Evolutionary conservation across 1,139 yeast species (phyloP).

Genomic region (Hyphopichia burtonii): DNA sequence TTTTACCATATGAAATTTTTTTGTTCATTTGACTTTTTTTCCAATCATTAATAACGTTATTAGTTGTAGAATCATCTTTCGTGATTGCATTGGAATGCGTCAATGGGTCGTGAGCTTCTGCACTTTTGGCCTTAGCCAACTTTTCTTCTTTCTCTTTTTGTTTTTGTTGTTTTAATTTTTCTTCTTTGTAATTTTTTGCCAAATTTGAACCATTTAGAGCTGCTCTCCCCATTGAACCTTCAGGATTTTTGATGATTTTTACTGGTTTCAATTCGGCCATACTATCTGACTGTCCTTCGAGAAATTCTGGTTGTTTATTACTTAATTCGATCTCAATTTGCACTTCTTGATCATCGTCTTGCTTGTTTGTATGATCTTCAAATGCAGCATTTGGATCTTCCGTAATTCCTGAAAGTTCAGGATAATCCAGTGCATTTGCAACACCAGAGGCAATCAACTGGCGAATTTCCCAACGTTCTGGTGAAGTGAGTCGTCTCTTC

Average conservation of each 20-base stretch:
- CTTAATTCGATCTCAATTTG: slow-evolving; percentile 73
- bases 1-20: slow-evolving; percentile 52
- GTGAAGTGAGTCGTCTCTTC: slow-evolving; percentile 64
- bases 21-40: slow-evolving; percentile 41
- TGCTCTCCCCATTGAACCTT: slow-evolving; percentile 74
- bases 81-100: slow-evolving; percentile 7
- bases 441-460: slow-evolving; percentile 84
- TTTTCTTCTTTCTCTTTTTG: slow-evolving; percentile 39
- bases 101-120: slow-evolving; percentile 45
- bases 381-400: slow-evolving; percentile 46
- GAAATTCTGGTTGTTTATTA: slow-evolving; percentile 68
- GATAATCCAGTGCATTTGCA: slow-evolving; percentile 65
- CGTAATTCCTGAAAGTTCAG: slow-evolving; percentile 48
- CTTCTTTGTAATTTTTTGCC: slow-evolving; percentile 65
- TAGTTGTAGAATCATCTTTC: slow-evolving; percentile 11
- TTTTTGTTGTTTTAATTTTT: slow-evolving; percentile 48
- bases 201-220: slow-evolving; percentile 76
- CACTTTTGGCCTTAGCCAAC: slow-evolving; percentile 20
- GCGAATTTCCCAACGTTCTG: slow-evolving; percentile 88
- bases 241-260: slow-evolving; percentile 64
- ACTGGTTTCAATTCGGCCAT: slow-evolving; percentile 49
- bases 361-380: slow-evolving; percentile 7
- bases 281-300: slow-evolving; percentile 54
- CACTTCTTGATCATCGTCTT: slow-evolving; percentile 36
- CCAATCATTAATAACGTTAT: slow-evolving; percentile 45